phyloP scores from a whole-genome alignment of 202 grass and related monocot species.

The Alloteropsis angusta region DNA sequence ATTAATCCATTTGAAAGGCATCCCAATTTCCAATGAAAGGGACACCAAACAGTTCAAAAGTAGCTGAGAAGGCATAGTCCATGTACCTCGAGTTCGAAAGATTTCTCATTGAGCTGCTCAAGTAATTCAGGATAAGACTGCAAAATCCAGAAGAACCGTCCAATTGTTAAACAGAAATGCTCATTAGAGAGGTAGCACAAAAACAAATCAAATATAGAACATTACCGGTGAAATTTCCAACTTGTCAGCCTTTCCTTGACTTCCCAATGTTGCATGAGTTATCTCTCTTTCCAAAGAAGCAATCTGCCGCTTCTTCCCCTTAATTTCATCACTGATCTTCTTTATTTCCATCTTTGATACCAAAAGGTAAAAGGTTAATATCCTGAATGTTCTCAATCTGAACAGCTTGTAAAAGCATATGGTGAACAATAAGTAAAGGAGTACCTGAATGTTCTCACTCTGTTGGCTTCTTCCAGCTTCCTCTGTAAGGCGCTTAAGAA shows the following conservation, averaged over 20 bases:
- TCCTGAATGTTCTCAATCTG: too few relatives aligned
- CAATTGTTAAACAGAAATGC: conserved; percentile 24
- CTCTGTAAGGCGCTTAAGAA: conserved; percentile 73
- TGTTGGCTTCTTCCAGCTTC: conserved; percentile 68
- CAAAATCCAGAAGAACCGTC: conserved; percentile 23
- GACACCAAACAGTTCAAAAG: background rate
- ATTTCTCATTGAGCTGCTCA: conserved; percentile 93
- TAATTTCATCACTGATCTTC: conserved; percentile 88
- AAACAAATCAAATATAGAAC: conserved; percentile 14
- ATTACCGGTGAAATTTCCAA: conserved; percentile 62
- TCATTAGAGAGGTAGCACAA: background rate
- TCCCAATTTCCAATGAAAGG: background rate
- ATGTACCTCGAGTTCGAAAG: conserved; percentile 93
- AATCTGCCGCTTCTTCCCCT: conserved; percentile 76
- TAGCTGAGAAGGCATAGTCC: background rate
- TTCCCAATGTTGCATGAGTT: conserved; percentile 52
- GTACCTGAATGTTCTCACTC: conserved; percentile 86
- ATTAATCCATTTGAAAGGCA: background rate
- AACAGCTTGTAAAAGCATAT: conserved; percentile 21
- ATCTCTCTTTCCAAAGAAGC: conserved; percentile 81
- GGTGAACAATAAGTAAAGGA: background rate
- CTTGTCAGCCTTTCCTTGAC: conserved; percentile 59
- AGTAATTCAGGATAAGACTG: conserved; percentile 78
- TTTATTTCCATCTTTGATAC: conserved; percentile 77
- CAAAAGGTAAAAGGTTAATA: conserved; percentile 8